A percentile compares a stretch with the other conserved stretches of the same genome.
These are phyloP conservation scores for Ilex aquifolium DNA, from an alignment of 257 asterid genomes.

Conservation along the genomic window DNA sequence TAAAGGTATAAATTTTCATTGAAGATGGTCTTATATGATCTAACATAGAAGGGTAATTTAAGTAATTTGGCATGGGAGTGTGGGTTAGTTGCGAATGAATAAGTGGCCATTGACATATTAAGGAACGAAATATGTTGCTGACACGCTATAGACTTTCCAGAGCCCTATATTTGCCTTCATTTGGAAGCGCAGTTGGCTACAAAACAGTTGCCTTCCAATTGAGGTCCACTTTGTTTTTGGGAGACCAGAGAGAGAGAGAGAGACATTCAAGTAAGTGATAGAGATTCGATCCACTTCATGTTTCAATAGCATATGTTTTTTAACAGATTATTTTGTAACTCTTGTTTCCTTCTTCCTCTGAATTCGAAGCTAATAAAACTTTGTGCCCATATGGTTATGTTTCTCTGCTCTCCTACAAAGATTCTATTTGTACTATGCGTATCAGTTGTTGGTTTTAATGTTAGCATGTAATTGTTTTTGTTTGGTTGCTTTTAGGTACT, in stretches of 20 bases:
- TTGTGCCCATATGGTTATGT: neutral
- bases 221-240: no score
- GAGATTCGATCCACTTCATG: neutral
- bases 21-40: no score
- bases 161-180: constrained; percentile 19
- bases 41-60: no score
- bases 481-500: neutral
- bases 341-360: no score
- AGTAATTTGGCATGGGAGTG: no score
- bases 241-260: neutral
- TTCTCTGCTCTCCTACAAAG: neutral
- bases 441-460: neutral
- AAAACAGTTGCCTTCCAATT: no score
- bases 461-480: no score
- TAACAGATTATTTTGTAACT: neutral
- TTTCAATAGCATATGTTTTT: neutral
- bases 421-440: no score
- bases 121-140: constrained; percentile 15
- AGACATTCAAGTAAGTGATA: neutral
- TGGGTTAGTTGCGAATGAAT: no score
- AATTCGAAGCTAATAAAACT: neutral
- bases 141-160: constrained; percentile 13
- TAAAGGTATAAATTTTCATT: no score
- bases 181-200: constrained; percentile 5
- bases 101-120: no score